Evolutionary conservation across 176 grass and related monocot species (phyloP), one percentile per base, ranked within the genome.

Genomic region (Eleusine coracana): DNA sequence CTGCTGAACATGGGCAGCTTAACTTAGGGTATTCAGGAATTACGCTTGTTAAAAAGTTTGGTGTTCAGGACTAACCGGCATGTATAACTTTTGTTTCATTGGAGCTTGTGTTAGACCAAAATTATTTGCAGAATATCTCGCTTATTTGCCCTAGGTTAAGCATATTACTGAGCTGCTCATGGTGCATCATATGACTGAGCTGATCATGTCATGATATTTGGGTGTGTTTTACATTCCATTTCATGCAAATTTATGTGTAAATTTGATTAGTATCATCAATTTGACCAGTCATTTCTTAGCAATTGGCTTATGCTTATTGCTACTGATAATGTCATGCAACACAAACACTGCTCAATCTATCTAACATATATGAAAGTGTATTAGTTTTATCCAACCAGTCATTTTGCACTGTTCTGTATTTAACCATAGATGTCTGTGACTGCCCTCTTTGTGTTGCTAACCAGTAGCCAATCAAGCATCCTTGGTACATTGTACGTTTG

Each of bases 61-160:
- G 66, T 34, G 64, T 54, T 29, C 11, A 63, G 25, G 54, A 60
- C 42, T 31, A 39, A 20, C 45, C 38, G 63, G 2, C 38, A 51
- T 65, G 56, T 38, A 81, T 21, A 13, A 8, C 49, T 62, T 76
- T 17, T 46, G 10, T 46, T 52, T 14, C 51, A 14, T 71, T 31
- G 65, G 52, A 82, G 21, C 31, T 70, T 87, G 42, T 77, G 66
- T 50, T 50, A 0, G 48, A 6, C 44, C 37, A 71, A 5, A 15
- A 65, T 52, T 66, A 82, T 45, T 13, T 64, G 21, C 36, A 1
- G 3, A 72, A 50, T 49, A 74, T 11, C 15, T 4, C 0, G 11
- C 38, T 75, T 81, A 20, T 80, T 80, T 74, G 38, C 25, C 48
- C 73, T 52, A 34, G 51, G 12, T 29, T 74, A 80, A 51, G 36